Base-by-base conservation (phyloP, 129 eudicot species). In the Tanacetum coccineum region DNA sequence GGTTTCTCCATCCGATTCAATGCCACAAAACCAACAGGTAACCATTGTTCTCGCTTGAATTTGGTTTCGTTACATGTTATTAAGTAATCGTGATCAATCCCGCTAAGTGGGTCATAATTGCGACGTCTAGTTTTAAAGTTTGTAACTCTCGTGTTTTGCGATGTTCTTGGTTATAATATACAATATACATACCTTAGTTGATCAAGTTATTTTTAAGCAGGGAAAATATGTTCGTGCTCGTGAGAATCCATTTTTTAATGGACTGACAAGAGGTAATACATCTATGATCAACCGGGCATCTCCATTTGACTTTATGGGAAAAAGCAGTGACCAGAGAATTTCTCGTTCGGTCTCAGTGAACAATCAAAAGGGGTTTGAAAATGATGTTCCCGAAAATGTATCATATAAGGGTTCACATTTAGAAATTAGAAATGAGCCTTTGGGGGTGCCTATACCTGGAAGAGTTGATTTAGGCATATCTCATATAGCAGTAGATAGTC, bases 241-340 rank as follows among this genome's bases (percentile, higher is more conserved):
- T 52, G 96, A 85, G 50, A 78, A 85, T 66, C 89, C 92, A 13
- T 75, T 82, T 71, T 85, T 83, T 50, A 83, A 83, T 10, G 89
- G 96, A 49, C 69, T 88, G 82, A 77, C 82, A 68, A 81, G 71
- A 79, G 83, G 87, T 30, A 84, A 81, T 62, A 62, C 87, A 50
- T 75, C 81, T 36, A 64, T 50, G 17, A 26, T 9, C 58, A 78
- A 66, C 62, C 74, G 75, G 73, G 71, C 72, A 42, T 71, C 77
- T 67, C 21, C 54, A 42, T 74, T 49, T 51, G 77, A 71, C 51
- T 65, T 71, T 59, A 70, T 53, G 51, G 80, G 69, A 65, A 87
- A 73, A 56, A 61, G 28, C 1, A 48, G 51, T 50, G 53, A 49
- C 42, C 76, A 72, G 68, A 72, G 44, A 70, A 68, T 78, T 40